phyloP scores from a whole-genome alignment of 2,329 filamentous ascomycete genomes.

The Aureobasidium sp. region DNA sequence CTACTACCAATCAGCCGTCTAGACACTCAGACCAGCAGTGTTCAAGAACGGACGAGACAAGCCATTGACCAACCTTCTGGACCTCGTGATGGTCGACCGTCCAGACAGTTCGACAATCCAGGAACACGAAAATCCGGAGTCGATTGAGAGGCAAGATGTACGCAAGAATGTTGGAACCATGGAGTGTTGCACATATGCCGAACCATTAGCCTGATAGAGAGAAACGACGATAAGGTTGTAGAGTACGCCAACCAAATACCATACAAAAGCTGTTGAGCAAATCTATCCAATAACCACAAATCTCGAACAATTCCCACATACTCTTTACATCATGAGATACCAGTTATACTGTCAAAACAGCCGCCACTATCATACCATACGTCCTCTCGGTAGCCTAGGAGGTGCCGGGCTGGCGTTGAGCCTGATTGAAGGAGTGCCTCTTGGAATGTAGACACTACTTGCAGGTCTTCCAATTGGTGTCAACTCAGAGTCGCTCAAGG shows the following conservation, averaged over 20 bases:
- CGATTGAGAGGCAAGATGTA: neutral
- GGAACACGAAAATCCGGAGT: neutral
- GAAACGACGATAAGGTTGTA: neutral
- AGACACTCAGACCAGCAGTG: neutral
- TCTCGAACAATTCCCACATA: neutral
- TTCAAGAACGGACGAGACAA: neutral
- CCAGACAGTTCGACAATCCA: neutral
- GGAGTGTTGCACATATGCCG: neutral
- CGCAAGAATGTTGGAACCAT: neutral
- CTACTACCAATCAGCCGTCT: neutral
- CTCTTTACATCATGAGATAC: neutral
- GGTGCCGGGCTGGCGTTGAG: neutral
- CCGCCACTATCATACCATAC: neutral
- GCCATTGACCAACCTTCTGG: neutral
- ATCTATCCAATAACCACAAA: neutral
- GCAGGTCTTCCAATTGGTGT: slow-evolving; percentile 2
- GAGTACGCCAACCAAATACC: neutral
- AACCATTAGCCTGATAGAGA: neutral
- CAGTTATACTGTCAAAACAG: neutral
- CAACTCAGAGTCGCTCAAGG: neutral
- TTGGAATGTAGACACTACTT: neutral
- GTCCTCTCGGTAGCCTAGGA: slow-evolving; percentile 4
- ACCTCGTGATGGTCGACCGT: neutral
- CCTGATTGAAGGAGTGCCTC: neutral
- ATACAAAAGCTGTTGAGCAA: neutral